phyloP scores from a whole-genome alignment of 495 filamentous ascomycete species.

The Lasiosphaeris hirsuta region DNA sequence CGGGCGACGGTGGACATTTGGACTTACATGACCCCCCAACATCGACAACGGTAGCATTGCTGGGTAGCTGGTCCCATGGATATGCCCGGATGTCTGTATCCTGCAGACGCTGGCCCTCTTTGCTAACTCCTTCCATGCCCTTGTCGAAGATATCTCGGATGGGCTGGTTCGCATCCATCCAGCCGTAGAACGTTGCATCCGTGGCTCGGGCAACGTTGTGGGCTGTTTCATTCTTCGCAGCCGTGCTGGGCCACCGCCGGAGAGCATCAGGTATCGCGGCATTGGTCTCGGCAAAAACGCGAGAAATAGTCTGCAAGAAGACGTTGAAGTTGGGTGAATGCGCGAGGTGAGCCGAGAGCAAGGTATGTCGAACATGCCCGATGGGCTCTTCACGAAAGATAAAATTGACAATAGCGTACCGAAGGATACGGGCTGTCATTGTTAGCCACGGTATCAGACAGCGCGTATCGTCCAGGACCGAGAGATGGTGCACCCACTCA shows the following conservation, averaged over 20 bases:
- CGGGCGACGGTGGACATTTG: too few species aligned
- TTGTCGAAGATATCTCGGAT: neutral
- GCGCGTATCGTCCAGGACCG: neutral
- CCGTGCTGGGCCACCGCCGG: neutral
- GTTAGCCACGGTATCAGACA: neutral
- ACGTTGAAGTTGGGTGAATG: neutral
- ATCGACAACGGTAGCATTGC: neutral
- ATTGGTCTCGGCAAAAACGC: neutral
- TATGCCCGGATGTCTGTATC: neutral
- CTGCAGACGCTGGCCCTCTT: slow-evolving; percentile 2
- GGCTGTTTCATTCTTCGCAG: neutral
- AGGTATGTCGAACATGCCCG: neutral
- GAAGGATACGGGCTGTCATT: neutral
- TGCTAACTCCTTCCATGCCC: neutral
- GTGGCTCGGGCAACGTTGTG: neutral
- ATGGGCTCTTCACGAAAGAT: neutral
- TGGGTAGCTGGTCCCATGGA: neutral
- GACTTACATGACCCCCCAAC: neutral
- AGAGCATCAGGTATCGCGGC: neutral
- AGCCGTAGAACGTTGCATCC: neutral
- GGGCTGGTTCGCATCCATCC: neutral
- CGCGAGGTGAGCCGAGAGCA: neutral
- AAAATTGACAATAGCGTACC: neutral
- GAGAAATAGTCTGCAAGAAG: neutral
- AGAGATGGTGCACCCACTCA: neutral